Evolutionary conservation across 23 red algal species (phyloP).

Genomic region (Gracilaria gracilis): DNA sequence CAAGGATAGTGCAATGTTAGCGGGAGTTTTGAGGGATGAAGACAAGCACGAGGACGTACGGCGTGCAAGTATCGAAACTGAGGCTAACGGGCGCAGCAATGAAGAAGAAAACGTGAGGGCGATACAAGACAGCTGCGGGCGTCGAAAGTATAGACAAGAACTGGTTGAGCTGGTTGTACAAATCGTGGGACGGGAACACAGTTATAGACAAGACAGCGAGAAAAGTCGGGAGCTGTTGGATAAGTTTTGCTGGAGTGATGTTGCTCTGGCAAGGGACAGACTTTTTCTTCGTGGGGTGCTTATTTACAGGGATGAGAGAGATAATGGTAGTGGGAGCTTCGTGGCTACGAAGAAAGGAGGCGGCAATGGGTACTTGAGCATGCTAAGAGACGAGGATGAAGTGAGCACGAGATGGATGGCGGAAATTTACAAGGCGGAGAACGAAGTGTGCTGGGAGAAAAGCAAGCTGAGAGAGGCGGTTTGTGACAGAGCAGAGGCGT

Average conservation of each 20-base stretch:
- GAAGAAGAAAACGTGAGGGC: neutral
- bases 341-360: neutral
- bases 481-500: slow-evolving; percentile 8
- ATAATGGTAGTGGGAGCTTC: neutral
- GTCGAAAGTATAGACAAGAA: slow-evolving; percentile 3
- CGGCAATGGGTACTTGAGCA: neutral
- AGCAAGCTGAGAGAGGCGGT: slow-evolving; percentile 4
- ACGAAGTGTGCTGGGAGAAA: neutral
- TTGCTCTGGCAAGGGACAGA: slow-evolving; percentile 19
- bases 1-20: neutral
- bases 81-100: neutral
- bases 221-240: neutral
- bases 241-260: slow-evolving; percentile 28
- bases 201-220: neutral
- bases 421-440: neutral
- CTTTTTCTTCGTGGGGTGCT: slow-evolving; percentile 12
- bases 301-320: neutral
- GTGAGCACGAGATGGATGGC: neutral
- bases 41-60: neutral
- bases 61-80: neutral
- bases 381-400: slow-evolving; percentile 6
- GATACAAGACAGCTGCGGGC: neutral
- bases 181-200: neutral
- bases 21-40: too few species aligned
- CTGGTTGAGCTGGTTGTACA: slow-evolving; percentile 11